Percentiles rank a stretch among this genome's conserved stretches.
phyloP scores from a whole-genome alignment of 495 filamentous ascomycete genomes.

The Xylaria intraflava region DNA sequence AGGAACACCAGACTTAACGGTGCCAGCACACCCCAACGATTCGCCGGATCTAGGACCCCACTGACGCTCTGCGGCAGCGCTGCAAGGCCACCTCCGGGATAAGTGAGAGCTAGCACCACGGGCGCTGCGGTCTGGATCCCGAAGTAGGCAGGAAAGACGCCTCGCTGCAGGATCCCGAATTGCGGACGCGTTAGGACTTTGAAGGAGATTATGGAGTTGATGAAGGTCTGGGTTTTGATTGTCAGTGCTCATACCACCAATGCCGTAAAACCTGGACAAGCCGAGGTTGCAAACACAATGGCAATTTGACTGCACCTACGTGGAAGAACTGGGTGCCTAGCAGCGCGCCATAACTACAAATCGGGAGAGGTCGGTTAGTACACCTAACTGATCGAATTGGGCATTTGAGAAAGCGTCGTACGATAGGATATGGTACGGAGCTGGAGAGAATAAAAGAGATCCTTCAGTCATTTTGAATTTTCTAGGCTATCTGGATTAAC shows the following conservation, averaged over 20 bases:
- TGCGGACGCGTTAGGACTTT: slow-evolving; percentile 66
- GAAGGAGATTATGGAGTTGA: slow-evolving; percentile 69
- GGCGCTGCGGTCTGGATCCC: slow-evolving; percentile 69
- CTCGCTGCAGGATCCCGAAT: slow-evolving; percentile 70
- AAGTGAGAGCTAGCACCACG: slow-evolving; percentile 69
- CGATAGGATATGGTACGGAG: slow-evolving; percentile 74
- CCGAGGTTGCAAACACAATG: background rate
- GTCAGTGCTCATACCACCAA: background rate
- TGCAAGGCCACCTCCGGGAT: slow-evolving; percentile 22
- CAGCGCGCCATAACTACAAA: slow-evolving; percentile 67
- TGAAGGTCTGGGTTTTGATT: slow-evolving; percentile 61
- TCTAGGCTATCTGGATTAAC: background rate
- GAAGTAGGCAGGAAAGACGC: slow-evolving; percentile 84
- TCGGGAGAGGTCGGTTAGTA: slow-evolving; percentile 5
- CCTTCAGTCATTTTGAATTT: slow-evolving; percentile 18
- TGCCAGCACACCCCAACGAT: slow-evolving; percentile 52
- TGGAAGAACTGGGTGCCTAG: slow-evolving; percentile 76
- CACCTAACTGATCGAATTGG: background rate
- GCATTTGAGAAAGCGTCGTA: slow-evolving; percentile 28
- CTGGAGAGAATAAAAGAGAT: slow-evolving; percentile 48
- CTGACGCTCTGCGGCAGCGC: slow-evolving; percentile 36
- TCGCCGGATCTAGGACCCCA: slow-evolving; percentile 50
- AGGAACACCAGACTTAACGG: slow-evolving; percentile 61
- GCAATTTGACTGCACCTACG: slow-evolving; percentile 34
- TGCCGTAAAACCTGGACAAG: background rate